These are phyloP conservation scores for Talaromyces sp. DNA, from an alignment of 2,329 filamentous ascomycete genomes.

Conservation along the genomic window DNA sequence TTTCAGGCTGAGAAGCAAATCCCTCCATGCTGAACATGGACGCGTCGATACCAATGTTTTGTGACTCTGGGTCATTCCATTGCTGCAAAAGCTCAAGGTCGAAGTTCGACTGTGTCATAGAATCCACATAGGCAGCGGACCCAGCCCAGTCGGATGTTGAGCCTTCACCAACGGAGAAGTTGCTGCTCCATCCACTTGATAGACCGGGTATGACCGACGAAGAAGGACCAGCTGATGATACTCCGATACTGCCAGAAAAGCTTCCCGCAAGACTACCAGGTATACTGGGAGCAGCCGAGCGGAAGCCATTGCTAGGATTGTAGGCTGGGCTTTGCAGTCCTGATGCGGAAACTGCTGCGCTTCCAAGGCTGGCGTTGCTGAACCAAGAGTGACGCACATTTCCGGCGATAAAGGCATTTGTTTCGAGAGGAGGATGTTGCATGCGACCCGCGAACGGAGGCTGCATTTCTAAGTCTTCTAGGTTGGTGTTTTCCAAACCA, in stretches of 20 bases:
- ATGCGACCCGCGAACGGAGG: slow-evolving; percentile 43
- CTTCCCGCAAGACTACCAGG: slow-evolving; percentile 35
- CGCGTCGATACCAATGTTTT: slow-evolving; percentile 25
- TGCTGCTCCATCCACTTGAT: slow-evolving; percentile 34
- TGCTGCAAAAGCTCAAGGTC: slow-evolving; percentile 38
- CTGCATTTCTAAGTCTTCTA: slow-evolving; percentile 40
- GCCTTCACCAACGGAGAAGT: slow-evolving; percentile 28
- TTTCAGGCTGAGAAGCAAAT: not conserved
- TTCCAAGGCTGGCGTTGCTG: slow-evolving; percentile 21
- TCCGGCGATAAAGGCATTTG: slow-evolving; percentile 28
- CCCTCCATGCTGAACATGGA: slow-evolving; percentile 1
- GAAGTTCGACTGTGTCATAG: slow-evolving; percentile 38
- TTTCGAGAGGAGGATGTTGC: slow-evolving; percentile 33
- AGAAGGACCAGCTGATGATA: slow-evolving; percentile 24
- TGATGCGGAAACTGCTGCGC: slow-evolving; percentile 28
- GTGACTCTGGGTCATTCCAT: slow-evolving; percentile 33
- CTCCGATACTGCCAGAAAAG: slow-evolving; percentile 34
- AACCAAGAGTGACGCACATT: slow-evolving; percentile 24
- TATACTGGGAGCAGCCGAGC: slow-evolving; percentile 35
- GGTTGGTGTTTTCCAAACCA: slow-evolving; percentile 32
- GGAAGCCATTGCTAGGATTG: slow-evolving; percentile 30
- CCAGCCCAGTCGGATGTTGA: slow-evolving; percentile 33
- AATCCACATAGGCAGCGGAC: slow-evolving; percentile 29
- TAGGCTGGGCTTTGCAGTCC: slow-evolving; percentile 33
- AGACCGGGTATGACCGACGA: slow-evolving; percentile 24